A percentile compares a stretch with the other conserved stretches of the same genome.
phyloP scores from a whole-genome alignment of 306 rosid genomes.

The Carpinus fangiana region DNA sequence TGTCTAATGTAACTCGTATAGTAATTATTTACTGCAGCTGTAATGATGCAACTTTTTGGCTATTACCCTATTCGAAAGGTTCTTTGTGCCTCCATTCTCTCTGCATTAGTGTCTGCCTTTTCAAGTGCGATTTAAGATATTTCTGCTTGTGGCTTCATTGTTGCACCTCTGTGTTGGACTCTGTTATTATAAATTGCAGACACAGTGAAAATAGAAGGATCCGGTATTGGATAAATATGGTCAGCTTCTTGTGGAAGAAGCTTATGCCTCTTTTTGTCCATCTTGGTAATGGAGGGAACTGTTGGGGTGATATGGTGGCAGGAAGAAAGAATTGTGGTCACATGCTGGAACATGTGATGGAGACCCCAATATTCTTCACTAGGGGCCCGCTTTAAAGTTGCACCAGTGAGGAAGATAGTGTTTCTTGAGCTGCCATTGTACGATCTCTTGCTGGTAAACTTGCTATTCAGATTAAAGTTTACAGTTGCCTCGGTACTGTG shows the following conservation, averaged over 20 bases:
- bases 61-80: background rate
- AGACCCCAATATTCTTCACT: background rate
- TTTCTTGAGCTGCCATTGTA: background rate
- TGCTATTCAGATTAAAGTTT: background rate
- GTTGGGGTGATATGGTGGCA: background rate
- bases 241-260: background rate
- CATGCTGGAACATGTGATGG: background rate
- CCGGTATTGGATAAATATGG: background rate
- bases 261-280: background rate
- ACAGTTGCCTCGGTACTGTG: background rate
- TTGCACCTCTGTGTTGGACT: too few species aligned
- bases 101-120: background rate
- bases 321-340: background rate
- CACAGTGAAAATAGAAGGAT: too few species aligned
- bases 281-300: background rate
- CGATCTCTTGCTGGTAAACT: background rate
- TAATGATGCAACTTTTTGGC: background rate
- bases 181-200: too few species aligned
- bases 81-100: background rate
- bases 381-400: background rate
- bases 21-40: slow-evolving; percentile 10
- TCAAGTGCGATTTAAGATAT: background rate
- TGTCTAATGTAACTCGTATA: slow-evolving; percentile 31
- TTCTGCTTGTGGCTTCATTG: background rate
- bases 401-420: background rate